These are phyloP conservation scores for Fraxinus paxiana DNA, from an alignment of 305 asterid genomes.

Conservation along the genomic window DNA sequence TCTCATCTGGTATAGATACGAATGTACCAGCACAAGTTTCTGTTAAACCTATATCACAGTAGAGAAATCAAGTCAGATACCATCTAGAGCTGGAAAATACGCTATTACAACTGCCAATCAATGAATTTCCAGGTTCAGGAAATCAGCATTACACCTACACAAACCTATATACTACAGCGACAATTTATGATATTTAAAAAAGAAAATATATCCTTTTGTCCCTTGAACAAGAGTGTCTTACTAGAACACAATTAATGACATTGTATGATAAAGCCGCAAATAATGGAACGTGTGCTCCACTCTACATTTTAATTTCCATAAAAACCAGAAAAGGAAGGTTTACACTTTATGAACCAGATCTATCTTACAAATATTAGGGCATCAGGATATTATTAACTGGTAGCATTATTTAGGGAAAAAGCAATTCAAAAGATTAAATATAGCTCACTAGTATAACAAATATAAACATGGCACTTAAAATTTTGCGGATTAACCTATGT, in stretches of 20 bases:
- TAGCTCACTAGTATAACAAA: neutral
- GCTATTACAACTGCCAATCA: slow-evolving; percentile 12
- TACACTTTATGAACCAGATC: slow-evolving; percentile 6
- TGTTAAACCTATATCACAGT: slow-evolving; percentile 62
- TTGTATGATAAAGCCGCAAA: neutral
- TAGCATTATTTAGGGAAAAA: neutral
- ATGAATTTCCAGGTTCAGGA: slow-evolving; percentile 9
- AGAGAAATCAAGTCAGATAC: slow-evolving; percentile 1
- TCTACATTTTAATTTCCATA: neutral
- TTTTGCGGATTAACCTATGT: neutral
- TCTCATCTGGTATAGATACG: slow-evolving; percentile 68
- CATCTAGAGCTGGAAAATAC: slow-evolving; percentile 10
- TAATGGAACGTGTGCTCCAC: neutral
- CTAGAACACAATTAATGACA: neutral
- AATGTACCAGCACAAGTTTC: slow-evolving; percentile 96
- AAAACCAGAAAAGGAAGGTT: slow-evolving; percentile 9
- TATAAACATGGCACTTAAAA: neutral
- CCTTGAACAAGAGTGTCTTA: neutral
- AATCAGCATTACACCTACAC: neutral
- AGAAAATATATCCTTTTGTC: neutral
- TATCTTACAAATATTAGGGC: slow-evolving; percentile 7
- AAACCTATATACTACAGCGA: neutral
- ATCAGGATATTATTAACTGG: neutral
- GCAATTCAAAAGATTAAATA: neutral
- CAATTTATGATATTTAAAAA: neutral